Evolutionary conservation across 2,329 filamentous ascomycete species (phyloP), one percentile per base, ranked within the genome.

Genomic region (Graphilbum fragrans): DNA sequence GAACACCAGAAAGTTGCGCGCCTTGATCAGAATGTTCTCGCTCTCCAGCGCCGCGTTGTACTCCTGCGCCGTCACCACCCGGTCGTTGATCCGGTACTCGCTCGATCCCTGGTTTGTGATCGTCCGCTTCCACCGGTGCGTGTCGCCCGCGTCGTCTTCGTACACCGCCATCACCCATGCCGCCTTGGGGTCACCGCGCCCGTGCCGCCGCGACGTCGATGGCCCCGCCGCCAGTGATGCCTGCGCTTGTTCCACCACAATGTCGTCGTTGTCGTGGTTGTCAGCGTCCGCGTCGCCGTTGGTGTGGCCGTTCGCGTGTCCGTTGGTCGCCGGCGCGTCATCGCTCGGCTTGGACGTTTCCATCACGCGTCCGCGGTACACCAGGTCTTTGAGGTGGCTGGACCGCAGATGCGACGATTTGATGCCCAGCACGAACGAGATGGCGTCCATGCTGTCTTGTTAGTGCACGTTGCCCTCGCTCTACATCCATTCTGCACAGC

Each of bases 101-200:
- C 88, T 95, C 22, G 80, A 79, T 37, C 92, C 92, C 47, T 80
- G 73, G 51, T 74, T 86, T 4, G 88, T 96, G 59, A 98, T 98
- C 50, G 80, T 82, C 47, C 92, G 85, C 65, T 94, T 94, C 92
- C 92, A 98, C 51, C 81, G 80, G 57, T 95, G 88, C 60, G 94
- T 86, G 54, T 94, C 86, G 37, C 87, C 90, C 2, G 87, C 87
- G 58, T 98, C 92, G 56, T 98, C 92, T 58, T 95, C 88, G 60
- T 96, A 98, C 16, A 98, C 90, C 23, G 92, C 92, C 87, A 95
- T 96, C 14, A 98, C 93, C 90, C 90, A 98, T 3, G 92, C 93
- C 3, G 81, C 92, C 59, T 88, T 92, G 1, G 92, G 92, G 53
- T 98, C 90, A 49, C 78, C 76, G 29, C 76, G 80, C n/a, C 76